These are phyloP conservation scores for Westerdykella ornata DNA, from an alignment of 2,329 filamentous ascomycete genomes.

Conservation along the genomic window DNA sequence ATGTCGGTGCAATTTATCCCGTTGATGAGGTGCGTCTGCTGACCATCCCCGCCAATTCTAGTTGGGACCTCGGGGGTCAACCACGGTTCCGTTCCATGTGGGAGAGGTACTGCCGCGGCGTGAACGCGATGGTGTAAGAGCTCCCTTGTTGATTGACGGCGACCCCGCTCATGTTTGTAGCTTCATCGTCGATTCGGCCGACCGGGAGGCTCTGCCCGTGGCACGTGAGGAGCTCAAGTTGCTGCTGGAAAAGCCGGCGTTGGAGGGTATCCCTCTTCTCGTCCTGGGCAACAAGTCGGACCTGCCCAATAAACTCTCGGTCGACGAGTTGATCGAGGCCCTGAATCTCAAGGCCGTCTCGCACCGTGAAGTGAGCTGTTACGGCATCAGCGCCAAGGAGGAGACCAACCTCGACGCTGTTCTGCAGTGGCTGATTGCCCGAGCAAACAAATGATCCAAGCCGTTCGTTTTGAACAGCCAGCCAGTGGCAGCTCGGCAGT, in stretches of 20 bases:
- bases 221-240: slow-evolving; percentile 90
- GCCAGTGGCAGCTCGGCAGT: too few species aligned
- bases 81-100: slow-evolving; percentile 97
- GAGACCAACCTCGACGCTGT: slow-evolving; percentile 98
- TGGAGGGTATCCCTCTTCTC: slow-evolving; percentile 84
- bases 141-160: slow-evolving; percentile 9
- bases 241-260: slow-evolving; percentile 73
- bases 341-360: slow-evolving; percentile 84
- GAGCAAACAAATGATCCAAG: slow-evolving; percentile 50
- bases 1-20: slow-evolving; percentile 16
- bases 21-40: slow-evolving; percentile 26
- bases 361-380: slow-evolving; percentile 93
- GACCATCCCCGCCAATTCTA: slow-evolving; percentile 36
- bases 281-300: slow-evolving; percentile 98
- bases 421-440: slow-evolving; percentile 90
- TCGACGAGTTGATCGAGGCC: slow-evolving; percentile 91
- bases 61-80: slow-evolving; percentile 96
- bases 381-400: slow-evolving; percentile 97
- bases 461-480: too few species aligned
- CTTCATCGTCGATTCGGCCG: slow-evolving; percentile 96
- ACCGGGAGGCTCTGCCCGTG: slow-evolving; percentile 69
- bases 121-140: slow-evolving; percentile 84
- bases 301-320: slow-evolving; percentile 78
- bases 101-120: slow-evolving; percentile 96
- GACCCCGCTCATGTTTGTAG: slow-evolving; percentile 38